A percentile compares a stretch with the other conserved stretches of the same genome.
These are phyloP conservation scores for Tetrahymena borealis DNA, from an alignment of 73 alveolate genomes.

Conservation along the genomic window DNA sequence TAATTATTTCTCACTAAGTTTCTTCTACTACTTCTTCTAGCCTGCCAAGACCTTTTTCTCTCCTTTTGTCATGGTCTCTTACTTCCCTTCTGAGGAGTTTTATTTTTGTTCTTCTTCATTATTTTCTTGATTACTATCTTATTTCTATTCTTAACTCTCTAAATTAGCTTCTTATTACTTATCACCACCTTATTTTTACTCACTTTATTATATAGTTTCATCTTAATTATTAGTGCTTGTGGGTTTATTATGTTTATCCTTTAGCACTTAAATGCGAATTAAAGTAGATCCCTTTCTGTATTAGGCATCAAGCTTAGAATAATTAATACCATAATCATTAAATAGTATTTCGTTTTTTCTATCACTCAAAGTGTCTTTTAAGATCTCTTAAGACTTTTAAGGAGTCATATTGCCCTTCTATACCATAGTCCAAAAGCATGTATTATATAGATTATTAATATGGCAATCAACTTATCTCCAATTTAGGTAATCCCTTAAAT, in stretches of 20 bases:
- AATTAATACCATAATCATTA: slow-evolving; percentile 79
- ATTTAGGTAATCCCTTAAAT: slow-evolving; percentile 80
- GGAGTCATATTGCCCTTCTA: slow-evolving; percentile 57
- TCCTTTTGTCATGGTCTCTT: not conserved
- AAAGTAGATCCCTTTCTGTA: slow-evolving; percentile 55
- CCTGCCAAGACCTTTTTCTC: not conserved
- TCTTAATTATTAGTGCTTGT: not conserved
- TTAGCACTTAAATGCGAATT: slow-evolving; percentile 13
- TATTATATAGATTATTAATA: slow-evolving; percentile 88
- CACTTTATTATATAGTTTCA: not conserved
- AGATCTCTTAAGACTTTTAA: slow-evolving; percentile 72
- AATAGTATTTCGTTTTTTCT: slow-evolving; percentile 91
- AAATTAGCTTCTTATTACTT: not conserved
- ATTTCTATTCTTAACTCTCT: not conserved
- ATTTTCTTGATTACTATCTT: not conserved
- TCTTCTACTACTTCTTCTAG: slow-evolving; percentile 8
- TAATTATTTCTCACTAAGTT: not conserved
- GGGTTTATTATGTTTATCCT: not conserved
- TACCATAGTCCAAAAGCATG: slow-evolving; percentile 94
- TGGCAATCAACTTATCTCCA: slow-evolving; percentile 97
- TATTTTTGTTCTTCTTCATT: not conserved
- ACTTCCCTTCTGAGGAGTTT: not conserved
- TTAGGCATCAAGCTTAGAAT: slow-evolving; percentile 74
- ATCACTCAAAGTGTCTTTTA: slow-evolving; percentile 68
- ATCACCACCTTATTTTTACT: not conserved